These are phyloP conservation scores for Entophlyctis luteolus DNA, from an alignment of 192 early-diverging fungal genomes.

Conservation along the genomic window DNA sequence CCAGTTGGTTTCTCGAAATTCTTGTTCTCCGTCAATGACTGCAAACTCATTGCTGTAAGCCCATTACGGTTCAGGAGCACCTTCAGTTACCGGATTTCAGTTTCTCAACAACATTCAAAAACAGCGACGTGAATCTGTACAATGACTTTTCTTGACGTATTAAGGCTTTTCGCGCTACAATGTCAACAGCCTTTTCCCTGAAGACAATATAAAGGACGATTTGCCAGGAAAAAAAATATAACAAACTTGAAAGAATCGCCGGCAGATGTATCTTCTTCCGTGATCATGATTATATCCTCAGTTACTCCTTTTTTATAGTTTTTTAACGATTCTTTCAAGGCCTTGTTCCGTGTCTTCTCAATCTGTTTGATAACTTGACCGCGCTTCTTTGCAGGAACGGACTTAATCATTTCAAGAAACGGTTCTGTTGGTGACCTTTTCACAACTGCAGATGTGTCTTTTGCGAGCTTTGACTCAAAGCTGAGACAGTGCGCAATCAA, in stretches of 20 bases:
- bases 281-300: slow-evolving; percentile 2
- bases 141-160: neutral
- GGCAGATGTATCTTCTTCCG: neutral
- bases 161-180: neutral
- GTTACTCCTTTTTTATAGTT: neutral
- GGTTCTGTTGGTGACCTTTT: neutral
- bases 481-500: slow-evolving; percentile 10
- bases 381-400: neutral
- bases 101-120: slow-evolving; percentile 4
- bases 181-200: neutral
- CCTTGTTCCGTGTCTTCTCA: neutral
- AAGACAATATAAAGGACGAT: neutral
- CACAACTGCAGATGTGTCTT: slow-evolving; percentile 1
- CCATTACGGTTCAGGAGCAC: neutral
- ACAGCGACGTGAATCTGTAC: neutral
- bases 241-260: neutral
- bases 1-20: slow-evolving; percentile 17
- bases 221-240: neutral
- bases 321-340: neutral
- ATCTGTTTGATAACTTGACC: neutral
- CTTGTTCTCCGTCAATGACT: slow-evolving; percentile 18
- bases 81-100: neutral
- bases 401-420: neutral
- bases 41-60: neutral
- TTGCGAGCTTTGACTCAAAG: slow-evolving; percentile 4